phyloP scores from a whole-genome alignment of 2,329 filamentous ascomycete genomes.

The Alternaria gaisen region DNA sequence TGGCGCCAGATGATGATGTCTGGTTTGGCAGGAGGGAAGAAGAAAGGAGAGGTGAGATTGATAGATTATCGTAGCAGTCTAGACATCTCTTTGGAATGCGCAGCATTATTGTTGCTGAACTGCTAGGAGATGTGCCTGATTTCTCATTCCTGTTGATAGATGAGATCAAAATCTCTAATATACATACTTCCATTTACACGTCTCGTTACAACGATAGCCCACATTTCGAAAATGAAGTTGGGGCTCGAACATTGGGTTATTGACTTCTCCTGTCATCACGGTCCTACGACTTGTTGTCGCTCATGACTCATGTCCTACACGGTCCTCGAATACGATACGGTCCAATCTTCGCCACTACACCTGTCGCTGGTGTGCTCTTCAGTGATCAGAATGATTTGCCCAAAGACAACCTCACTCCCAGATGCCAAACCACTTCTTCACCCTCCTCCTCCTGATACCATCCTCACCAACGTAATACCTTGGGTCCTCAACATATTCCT shows the following conservation, averaged over 20 bases:
- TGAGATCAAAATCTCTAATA: neutral
- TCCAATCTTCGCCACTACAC: neutral
- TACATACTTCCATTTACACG: constrained; percentile 11
- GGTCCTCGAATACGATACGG: neutral
- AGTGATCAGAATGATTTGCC: neutral
- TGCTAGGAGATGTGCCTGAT: neutral
- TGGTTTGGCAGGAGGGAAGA: constrained; percentile 51
- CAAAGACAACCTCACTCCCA: constrained; percentile 59
- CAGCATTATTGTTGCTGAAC: neutral
- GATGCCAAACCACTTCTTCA: constrained; percentile 86
- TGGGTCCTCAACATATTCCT: constrained; percentile 48
- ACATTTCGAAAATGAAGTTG: neutral
- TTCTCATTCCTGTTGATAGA: neutral
- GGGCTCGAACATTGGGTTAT: neutral
- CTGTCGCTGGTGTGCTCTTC: neutral
- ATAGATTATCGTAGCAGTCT: neutral
- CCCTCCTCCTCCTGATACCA: constrained; percentile 60
- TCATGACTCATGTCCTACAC: neutral
- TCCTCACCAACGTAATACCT: constrained; percentile 51
- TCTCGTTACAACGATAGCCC: neutral
- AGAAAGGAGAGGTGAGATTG: neutral
- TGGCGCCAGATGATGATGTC: constrained; percentile 59
- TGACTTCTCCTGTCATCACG: neutral
- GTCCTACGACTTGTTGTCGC: neutral
- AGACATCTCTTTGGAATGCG: neutral